Evolutionary conservation across 805 yeast species (phyloP).

Genomic region (Yarrowia sp.): DNA sequence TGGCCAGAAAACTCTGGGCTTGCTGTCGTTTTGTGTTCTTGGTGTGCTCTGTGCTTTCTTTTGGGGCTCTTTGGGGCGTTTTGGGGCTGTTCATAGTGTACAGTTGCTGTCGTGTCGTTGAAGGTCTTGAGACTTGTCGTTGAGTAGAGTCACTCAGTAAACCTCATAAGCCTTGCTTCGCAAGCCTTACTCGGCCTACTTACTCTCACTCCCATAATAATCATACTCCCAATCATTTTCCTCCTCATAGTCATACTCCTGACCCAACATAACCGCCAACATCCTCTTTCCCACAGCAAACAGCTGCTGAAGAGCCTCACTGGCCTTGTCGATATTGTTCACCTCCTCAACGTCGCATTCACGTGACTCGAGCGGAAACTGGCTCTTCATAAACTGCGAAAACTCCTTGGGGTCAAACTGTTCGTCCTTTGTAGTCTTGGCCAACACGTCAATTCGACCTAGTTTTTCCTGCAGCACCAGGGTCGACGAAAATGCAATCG

Average conservation of each 20-base stretch:
- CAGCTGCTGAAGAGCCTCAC: conserved; percentile 27
- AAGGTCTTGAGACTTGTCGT: too few relatives aligned
- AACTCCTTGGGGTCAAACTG: conserved; percentile 19
- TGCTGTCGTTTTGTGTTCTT: too few relatives aligned
- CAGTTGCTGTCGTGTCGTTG: too few relatives aligned
- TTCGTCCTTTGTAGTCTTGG: conserved; percentile 22
- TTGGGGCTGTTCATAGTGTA: too few relatives aligned
- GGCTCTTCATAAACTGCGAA: conserved; percentile 14
- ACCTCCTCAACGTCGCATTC: conserved; percentile 29
- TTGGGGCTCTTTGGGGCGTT: too few relatives aligned
- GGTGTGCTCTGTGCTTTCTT: too few relatives aligned
- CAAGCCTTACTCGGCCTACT: too few relatives aligned
- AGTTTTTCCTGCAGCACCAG: conserved; percentile 30
- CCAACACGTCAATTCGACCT: conserved; percentile 19
- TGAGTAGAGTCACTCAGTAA: too few relatives aligned
- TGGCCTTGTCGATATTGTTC: conserved; percentile 23
- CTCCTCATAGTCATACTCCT: conserved; percentile 7
- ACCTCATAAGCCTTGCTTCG: too few relatives aligned
- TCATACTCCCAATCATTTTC: neutral
- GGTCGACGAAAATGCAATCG: conserved; percentile 5
- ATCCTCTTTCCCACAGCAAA: conserved; percentile 15
- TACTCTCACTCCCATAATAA: neutral
- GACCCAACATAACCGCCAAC: conserved; percentile 18
- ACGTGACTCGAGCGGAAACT: conserved; percentile 30
- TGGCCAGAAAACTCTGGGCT: too few relatives aligned